These are phyloP conservation scores for Naegleria gruberi DNA, from an alignment of 208 protist genomes.

Conservation along the genomic window DNA sequence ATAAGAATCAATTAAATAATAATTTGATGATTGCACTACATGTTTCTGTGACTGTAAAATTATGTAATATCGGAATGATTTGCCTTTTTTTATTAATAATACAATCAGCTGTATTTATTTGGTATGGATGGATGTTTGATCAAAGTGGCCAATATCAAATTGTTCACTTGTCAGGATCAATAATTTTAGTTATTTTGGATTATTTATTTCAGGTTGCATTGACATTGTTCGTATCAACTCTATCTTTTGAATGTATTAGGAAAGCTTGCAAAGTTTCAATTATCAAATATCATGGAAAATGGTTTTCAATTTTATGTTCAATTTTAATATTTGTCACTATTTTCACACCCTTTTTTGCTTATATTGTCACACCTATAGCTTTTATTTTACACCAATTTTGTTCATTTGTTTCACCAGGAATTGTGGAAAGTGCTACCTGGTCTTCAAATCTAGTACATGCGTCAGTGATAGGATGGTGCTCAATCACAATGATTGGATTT, in stretches of 20 bases:
- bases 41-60: not conserved
- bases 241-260: not conserved
- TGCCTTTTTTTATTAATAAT: not conserved
- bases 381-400: not conserved
- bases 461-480: not conserved
- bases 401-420: not conserved
- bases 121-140: not conserved
- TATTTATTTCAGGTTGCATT: not conserved
- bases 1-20: not conserved
- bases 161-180: not conserved
- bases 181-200: not conserved
- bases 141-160: not conserved
- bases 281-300: not conserved
- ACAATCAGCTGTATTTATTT: not conserved
- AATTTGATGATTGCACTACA: not conserved
- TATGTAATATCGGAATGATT: not conserved
- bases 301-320: not conserved
- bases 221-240: not conserved
- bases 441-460: not conserved
- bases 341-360: not conserved
- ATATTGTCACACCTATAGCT: not conserved
- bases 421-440: not conserved
- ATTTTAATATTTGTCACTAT: not conserved
- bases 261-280: not conserved
- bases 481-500: not conserved